Percentiles rank a stretch among this genome's conserved stretches.
Evolutionary conservation across 208 protist species (phyloP).

Genomic region (Trypanosoma conorhini): DNA sequence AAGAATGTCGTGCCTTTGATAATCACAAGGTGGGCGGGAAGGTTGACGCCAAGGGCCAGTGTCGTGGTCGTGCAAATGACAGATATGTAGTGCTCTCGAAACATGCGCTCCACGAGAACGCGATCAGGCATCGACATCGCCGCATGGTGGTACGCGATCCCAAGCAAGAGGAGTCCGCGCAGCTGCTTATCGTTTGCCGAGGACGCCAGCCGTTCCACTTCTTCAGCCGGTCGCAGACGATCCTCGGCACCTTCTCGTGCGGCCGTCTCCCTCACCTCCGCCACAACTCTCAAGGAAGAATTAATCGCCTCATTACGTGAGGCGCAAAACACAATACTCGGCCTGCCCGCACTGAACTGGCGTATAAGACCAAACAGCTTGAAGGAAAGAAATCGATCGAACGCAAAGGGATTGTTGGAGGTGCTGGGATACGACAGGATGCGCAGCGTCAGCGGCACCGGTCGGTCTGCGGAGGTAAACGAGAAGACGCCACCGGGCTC

Average conservation of each 20-base stretch:
- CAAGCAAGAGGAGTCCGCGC: constrained; percentile 51
- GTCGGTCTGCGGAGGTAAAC: constrained; percentile 74
- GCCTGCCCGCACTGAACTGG: constrained; percentile 70
- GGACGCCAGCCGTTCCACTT: constrained; percentile 31
- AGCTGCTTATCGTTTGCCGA: constrained; percentile 75
- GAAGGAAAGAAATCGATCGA: constrained; percentile 91
- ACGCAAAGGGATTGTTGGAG: constrained; percentile 83
- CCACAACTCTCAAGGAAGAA: constrained; percentile 61
- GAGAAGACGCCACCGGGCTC: constrained; percentile 41
- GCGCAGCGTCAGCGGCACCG: constrained; percentile 72
- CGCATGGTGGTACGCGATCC: constrained; percentile 90
- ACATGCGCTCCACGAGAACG: constrained; percentile 84
- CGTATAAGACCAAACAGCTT: constrained; percentile 82
- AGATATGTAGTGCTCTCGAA: constrained; percentile 77
- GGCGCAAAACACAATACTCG: constrained; percentile 89
- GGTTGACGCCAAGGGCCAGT: constrained; percentile 93
- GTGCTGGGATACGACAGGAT: constrained; percentile 78
- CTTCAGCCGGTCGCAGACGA: constrained; percentile 42
- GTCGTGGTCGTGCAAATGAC: constrained; percentile 94
- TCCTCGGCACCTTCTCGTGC: constrained; percentile 30
- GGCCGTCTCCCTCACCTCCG: constrained; percentile 51
- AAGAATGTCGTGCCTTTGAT: constrained; percentile 99
- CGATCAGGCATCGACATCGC: constrained; percentile 78
- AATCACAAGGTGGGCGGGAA: constrained; percentile 92
- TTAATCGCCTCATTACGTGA: constrained; percentile 77